Percentiles rank a stretch among this genome's conserved stretches.
Evolutionary conservation across 495 filamentous ascomycete species (phyloP).

Genomic region (Talaromyces adpressus): DNA sequence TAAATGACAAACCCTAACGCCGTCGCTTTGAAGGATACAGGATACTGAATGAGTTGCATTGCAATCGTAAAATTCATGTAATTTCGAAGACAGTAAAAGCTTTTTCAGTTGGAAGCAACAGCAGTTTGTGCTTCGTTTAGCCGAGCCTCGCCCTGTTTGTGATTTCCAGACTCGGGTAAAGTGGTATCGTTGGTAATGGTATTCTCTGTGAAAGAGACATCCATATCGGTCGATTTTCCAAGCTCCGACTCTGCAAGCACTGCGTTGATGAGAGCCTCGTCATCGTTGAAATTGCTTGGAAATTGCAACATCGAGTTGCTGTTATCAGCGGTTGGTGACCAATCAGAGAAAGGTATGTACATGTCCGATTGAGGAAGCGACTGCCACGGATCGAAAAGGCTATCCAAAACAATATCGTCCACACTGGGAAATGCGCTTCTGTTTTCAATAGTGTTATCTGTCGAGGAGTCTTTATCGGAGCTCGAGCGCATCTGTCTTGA

Average conservation of each 20-base stretch:
- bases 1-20: background rate
- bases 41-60: background rate
- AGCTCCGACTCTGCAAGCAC: conserved; percentile 32
- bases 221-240: conserved; percentile 18
- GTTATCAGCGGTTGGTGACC: conserved; percentile 1
- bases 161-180: background rate
- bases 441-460: conserved; percentile 17
- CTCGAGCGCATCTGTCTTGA: conserved; percentile 18
- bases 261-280: conserved; percentile 31
- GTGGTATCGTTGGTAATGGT: background rate
- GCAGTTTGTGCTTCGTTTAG: background rate
- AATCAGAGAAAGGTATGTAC: conserved; percentile 7
- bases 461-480: conserved; percentile 28
- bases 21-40: background rate
- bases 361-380: conserved; percentile 5
- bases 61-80: conserved; percentile 1
- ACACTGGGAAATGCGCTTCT: conserved; percentile 5
- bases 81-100: background rate
- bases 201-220: background rate
- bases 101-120: background rate
- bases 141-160: background rate
- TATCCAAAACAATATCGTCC: background rate
- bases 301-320: conserved; percentile 1
- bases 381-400: conserved; percentile 4
- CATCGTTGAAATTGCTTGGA: conserved; percentile 13